Percentiles rank a stretch among this genome's conserved stretches.
Conservation (phyloP, 768 basidiomycete species). For the Suillus occidentalis region DNA sequence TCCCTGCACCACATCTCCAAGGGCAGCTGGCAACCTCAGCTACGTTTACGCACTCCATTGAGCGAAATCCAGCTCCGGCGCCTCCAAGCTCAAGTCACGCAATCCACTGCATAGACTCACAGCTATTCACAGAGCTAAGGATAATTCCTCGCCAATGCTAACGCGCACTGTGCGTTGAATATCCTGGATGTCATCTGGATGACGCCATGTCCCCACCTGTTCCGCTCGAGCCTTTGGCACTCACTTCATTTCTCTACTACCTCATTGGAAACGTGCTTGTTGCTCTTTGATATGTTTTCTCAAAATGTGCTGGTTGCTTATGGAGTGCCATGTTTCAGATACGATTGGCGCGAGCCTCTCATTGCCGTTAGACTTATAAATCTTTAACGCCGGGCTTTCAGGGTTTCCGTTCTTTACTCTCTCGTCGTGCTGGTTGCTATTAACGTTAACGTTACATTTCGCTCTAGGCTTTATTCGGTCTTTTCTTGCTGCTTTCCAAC, state of each 20-base stretch:
- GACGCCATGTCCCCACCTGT: background rate
- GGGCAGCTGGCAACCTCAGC: constrained; percentile 81
- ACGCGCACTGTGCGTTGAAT: background rate
- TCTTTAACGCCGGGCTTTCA: background rate
- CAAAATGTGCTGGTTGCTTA: background rate
- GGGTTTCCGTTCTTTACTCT: background rate
- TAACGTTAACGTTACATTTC: background rate
- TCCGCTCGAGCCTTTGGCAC: background rate
- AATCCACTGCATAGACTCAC: background rate
- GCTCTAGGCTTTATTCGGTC: background rate
- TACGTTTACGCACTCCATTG: constrained; percentile 44
- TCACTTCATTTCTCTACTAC: background rate
- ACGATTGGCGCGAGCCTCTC: background rate
- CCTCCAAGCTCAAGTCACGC: background rate
- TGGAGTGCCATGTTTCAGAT: background rate
- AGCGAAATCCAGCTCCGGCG: background rate
- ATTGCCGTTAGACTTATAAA: background rate
- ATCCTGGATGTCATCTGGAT: background rate
- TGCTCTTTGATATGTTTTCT: background rate
- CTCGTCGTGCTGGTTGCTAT: background rate
- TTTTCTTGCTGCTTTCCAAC: background rate
- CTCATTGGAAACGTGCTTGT: background rate
- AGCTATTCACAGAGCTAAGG: background rate
- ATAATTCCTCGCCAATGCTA: background rate
- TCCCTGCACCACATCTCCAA: constrained; percentile 82